Evolutionary conservation across 441 rosid genomes (phyloP), one percentile per base, ranked within the genome.

Genomic region (Syzygium syzygioides): DNA sequence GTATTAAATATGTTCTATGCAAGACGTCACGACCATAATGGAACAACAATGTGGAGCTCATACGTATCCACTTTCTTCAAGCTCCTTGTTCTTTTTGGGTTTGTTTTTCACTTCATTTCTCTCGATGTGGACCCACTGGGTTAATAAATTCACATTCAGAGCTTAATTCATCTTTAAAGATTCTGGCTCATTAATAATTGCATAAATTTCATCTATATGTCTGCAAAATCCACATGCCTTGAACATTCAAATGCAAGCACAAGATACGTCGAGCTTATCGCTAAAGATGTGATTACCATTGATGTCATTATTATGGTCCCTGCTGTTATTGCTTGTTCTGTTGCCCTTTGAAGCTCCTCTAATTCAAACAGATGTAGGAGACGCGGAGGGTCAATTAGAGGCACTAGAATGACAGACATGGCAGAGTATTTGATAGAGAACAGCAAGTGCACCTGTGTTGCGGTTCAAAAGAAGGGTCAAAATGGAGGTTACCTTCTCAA

Each of bases 401-500:
- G 95, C 14, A 52, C 94, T 32, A 96, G 93, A 87, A 89, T 90
- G 80, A 62, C 92, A 79, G 99, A 96, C 91, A 93, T 96, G 41
- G 97, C 97, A 26, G 98, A 96, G 79, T 98, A 93, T 89, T 92
- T 96, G 93, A 96, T 96, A 55, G 97, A 96, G 91, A 95, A 96
- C 86, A 92, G 99, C 93, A 93, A 89, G 86, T 96, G 99, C 91
- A 93, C 93, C 55, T 96, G 99, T 86, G 98, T 98, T 80, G 99
- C 91, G 15, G 99, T 98, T 26, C 97, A 94, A 85, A 96, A 93
- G 89, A 95, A 94, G 91, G 97, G 99, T 37, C 98, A 95, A 87
- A 97, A 94, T 86, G 97, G 93, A 86, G 98, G 99, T 32, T 96
- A 95, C 91, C 96, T 96, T 86, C 97, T 96, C 89, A 98, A 96